Conservation (phyloP, 768 basidiomycete genomes). For the Termitomyces heimii region DNA sequence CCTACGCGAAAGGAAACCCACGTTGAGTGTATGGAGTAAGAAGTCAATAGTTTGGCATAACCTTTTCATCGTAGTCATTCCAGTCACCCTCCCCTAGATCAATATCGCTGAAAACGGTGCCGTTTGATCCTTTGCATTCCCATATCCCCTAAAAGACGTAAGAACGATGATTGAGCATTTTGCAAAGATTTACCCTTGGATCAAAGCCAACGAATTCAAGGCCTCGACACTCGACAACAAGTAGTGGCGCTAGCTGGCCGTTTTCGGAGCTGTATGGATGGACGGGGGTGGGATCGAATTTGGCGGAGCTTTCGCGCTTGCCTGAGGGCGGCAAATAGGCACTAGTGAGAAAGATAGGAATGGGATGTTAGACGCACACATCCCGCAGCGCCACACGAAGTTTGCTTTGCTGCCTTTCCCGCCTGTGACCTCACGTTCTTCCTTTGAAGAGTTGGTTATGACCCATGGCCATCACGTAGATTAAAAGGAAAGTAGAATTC, state of each 20-base stretch:
- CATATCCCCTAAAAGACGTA: conserved; percentile 55
- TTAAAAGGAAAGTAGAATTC: background rate
- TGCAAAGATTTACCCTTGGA: conserved; percentile 44
- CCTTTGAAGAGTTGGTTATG: conserved; percentile 32
- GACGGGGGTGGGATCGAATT: conserved; percentile 53
- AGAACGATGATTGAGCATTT: background rate
- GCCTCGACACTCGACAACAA: conserved; percentile 80
- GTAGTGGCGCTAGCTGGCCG: conserved; percentile 55
- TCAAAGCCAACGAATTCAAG: conserved; percentile 80
- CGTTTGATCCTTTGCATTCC: conserved; percentile 63
- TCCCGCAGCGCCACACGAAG: conserved; percentile 76
- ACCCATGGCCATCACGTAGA: background rate
- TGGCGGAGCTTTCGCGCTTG: conserved; percentile 79
- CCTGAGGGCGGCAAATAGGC: conserved; percentile 22
- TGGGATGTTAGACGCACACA: conserved; percentile 33
- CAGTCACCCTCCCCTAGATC: conserved; percentile 66
- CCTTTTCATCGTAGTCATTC: conserved; percentile 93
- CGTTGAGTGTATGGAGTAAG: background rate
- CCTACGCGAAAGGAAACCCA: conserved; percentile 27
- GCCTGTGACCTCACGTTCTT: conserved; percentile 58
- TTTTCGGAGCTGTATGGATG: conserved; percentile 57
- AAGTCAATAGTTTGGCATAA: conserved; percentile 17
- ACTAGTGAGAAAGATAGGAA: background rate
- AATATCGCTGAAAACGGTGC: conserved; percentile 57
- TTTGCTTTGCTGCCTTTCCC: conserved; percentile 66